Evolutionary conservation across 352 stramenopile genomes (phyloP).

Genomic region (Aphanomyces astaci): DNA sequence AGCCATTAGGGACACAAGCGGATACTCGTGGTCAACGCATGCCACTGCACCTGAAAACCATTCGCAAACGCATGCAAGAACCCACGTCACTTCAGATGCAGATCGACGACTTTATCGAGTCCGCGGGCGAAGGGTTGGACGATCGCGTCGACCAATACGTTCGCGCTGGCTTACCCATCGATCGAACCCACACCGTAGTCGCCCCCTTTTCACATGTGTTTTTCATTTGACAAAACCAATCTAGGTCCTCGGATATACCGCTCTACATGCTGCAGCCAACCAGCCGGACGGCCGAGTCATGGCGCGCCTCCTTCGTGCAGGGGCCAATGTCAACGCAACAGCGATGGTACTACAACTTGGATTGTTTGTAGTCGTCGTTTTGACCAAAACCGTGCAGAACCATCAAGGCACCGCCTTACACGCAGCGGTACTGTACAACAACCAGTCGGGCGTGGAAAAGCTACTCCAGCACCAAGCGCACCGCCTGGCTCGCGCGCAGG

Average conservation of each 20-base stretch:
- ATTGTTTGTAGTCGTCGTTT: too few species aligned
- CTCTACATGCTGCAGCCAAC: conserved; percentile 39
- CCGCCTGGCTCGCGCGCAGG: conserved; percentile 16
- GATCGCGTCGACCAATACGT: conserved; percentile 44
- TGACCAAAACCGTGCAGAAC: too few species aligned
- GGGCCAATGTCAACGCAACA: conserved; percentile 33
- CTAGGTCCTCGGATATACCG: conserved; percentile 42
- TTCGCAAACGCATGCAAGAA: conserved; percentile 41
- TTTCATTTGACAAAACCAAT: not conserved
- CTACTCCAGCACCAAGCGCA: conserved; percentile 33
- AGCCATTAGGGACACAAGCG: too few species aligned
- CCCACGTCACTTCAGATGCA: conserved; percentile 42
- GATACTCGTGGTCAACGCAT: not conserved
- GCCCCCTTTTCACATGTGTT: not conserved
- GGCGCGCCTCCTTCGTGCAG: conserved; percentile 39
- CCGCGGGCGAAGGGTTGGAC: conserved; percentile 33
- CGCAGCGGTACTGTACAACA: conserved; percentile 39
- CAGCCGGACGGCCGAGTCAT: conserved; percentile 32
- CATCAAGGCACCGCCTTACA: conserved; percentile 36
- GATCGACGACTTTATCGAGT: conserved; percentile 55
- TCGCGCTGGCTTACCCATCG: conserved; percentile 42
- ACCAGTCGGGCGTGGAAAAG: conserved; percentile 31
- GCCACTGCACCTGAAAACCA: not conserved
- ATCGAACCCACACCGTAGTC: conserved; percentile 43
- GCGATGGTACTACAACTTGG: conserved; percentile 29